Base-by-base conservation (phyloP, 805 yeast species). In the Wickerhamomyces chambardii region DNA sequence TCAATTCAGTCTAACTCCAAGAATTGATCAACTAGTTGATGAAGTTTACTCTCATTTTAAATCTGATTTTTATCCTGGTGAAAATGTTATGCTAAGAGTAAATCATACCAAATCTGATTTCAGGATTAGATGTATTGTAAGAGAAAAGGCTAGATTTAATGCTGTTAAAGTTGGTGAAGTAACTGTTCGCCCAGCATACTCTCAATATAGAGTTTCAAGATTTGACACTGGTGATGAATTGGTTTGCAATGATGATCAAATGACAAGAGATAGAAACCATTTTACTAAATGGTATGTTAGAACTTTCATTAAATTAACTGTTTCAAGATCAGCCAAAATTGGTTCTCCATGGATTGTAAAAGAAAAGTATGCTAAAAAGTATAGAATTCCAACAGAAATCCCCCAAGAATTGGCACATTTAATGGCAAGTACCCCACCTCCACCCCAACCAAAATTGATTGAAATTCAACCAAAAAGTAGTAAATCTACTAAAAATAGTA, bases 341-440 rank as follows among this genome's bases (percentile, higher is more conserved):
- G 97, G 97, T 4, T 90, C 97, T 3, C 97, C 97, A 3, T 92
- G 97, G 97, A 77, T 90, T 16, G 92, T 92, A 14, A 83, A 80
- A 51, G 76, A 74, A 18, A 78, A 79, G 44, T 85, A 74, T 55
- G 92, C 92, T 1, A 66, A 65, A 37, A 69, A 70, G 46, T 85
- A 78, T 53, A 61, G 84, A 44, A 82, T 85, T 15, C 70, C 80
- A 10, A 63, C 66, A 15, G 78, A 68, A 28, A 70, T 68, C 44
- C 85, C 85, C 1, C 65, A 69, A 6, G 71, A 75, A 37, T 56
- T 78, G 37, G 62, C 44, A 3, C 46, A 46, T 17, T 56, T 44
- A 3, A 36, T 38, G 12, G 17, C 38, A 16, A 22, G 15, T 10
- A 28, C 29, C 6, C 27, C 27, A 5, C 27, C 27, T 12, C 27